These are phyloP conservation scores for Solanum clarkiae DNA, from an alignment of 257 asterid genomes.

Conservation along the genomic window DNA sequence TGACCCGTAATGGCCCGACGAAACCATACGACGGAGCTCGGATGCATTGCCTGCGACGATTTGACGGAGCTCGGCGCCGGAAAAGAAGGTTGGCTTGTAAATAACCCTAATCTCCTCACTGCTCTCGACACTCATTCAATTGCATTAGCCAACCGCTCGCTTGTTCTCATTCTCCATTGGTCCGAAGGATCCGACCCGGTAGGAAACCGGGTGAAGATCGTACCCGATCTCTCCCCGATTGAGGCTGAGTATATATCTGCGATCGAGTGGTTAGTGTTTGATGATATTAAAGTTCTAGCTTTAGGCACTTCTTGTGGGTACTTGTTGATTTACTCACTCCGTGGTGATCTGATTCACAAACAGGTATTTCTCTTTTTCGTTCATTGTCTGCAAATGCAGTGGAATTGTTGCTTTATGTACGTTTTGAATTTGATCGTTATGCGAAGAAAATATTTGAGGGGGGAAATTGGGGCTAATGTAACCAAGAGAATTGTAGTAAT, in stretches of 20 bases:
- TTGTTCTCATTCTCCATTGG: conserved; percentile 61
- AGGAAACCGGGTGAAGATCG: conserved; percentile 39
- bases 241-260: conserved; percentile 76
- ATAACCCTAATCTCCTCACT: conserved; percentile 50
- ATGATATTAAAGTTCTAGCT: conserved; percentile 55
- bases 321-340: conserved; percentile 55
- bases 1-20: conserved; percentile 54
- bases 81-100: conserved; percentile 82
- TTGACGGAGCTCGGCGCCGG: conserved; percentile 73
- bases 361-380: conserved; percentile 33
- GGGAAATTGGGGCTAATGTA: background rate
- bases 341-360: conserved; percentile 70
- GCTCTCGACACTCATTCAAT: conserved; percentile 66
- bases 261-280: conserved; percentile 72
- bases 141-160: conserved; percentile 63
- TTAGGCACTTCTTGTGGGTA: conserved; percentile 85
- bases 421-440: background rate
- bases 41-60: conserved; percentile 66
- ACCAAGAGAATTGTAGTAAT: background rate
- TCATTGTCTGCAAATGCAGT: background rate
- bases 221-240: conserved; percentile 73
- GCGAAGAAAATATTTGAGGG: background rate
- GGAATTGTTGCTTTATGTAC: background rate
- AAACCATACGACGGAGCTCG: conserved; percentile 62
- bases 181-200: conserved; percentile 28